These are phyloP conservation scores for Glycine soja DNA, from an alignment of 306 rosid species.

Conservation along the genomic window DNA sequence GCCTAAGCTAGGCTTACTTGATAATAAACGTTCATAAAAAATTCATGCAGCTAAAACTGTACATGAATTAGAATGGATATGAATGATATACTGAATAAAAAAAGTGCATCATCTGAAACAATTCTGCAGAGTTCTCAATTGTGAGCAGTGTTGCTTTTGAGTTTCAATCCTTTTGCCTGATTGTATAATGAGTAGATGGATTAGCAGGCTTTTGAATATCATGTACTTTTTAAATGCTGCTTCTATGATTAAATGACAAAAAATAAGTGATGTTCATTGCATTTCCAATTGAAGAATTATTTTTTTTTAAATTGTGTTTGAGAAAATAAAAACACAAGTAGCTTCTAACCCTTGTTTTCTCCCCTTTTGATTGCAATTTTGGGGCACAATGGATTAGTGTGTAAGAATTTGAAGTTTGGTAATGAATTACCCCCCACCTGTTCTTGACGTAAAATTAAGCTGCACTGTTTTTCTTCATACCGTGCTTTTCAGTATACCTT, in stretches of 20 bases:
- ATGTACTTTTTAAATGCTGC: neutral
- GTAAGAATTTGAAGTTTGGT: neutral
- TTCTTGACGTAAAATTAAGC: constrained; percentile 2
- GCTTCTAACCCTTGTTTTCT: neutral
- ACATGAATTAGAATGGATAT: constrained; percentile 20
- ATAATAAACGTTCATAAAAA: neutral
- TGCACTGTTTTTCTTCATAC: neutral
- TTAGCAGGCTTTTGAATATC: neutral
- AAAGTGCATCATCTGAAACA: constrained; percentile 14
- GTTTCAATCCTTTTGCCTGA: constrained; percentile 15
- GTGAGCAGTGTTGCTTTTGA: neutral
- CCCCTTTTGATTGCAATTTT: neutral
- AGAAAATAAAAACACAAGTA: neutral
- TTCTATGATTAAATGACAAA: neutral
- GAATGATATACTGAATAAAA: constrained; percentile 26
- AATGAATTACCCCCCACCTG: neutral
- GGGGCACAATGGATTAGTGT: neutral
- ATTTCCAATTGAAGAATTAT: neutral
- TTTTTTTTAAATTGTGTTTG: neutral
- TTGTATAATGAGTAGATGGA: neutral
- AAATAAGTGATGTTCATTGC: neutral
- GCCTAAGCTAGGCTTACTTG: neutral
- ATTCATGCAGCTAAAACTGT: neutral
- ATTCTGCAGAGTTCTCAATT: neutral
- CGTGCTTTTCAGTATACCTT: constrained; percentile 18